Base-by-base conservation (phyloP, 345 rosid genomes). In the Carallia brachiata region DNA sequence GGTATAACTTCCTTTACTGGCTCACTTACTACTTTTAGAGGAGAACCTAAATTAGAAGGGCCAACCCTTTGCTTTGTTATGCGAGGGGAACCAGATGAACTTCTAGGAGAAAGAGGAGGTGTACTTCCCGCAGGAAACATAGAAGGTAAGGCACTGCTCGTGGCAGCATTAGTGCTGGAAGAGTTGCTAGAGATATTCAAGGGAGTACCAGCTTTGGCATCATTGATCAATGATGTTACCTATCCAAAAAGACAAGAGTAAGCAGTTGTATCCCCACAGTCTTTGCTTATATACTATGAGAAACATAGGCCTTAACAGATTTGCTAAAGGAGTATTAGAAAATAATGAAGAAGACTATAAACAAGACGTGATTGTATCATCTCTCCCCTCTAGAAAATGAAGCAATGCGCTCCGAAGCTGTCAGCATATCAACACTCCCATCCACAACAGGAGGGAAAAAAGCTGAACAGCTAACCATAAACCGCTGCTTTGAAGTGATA, bases 41-140 rank as follows among this genome's bases (percentile, higher is more conserved):
- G 92, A 81, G 99, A 92, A 53, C 96, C 93, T 69, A 95, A 72
- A 79, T 89, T 85, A 67, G 97, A 95, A 54, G 82, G 97, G 39
- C 97, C 96, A 58, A 70, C 83, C 72, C 97, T 87, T 72, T 79
- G 96, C 70, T 87, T 95, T 52, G 75, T 81, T n/a, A 84, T 70
- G 48, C 99, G 97, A 53, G 99, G 99, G 7, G 99, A 95, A 64
- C 97, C 92, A 54, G 93, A 80, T 2, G 85, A 69, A 74, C 96
- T 95, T 65, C 98, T 86, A 4, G 99, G 99, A 52, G 99, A 95
- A 70, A 95, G 96, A 7, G 99, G 98, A 72, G 99, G 99, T 31
- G 97, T 88, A 75, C 96, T 90, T 64, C 97, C 99, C 61, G 89
- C 88, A 65, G 94, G 97, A 83, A 95, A 95, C 89, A 95, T 85